These are phyloP conservation scores for Xanthoceras sorbifolium DNA, from an alignment of 345 rosid species.

Conservation along the genomic window DNA sequence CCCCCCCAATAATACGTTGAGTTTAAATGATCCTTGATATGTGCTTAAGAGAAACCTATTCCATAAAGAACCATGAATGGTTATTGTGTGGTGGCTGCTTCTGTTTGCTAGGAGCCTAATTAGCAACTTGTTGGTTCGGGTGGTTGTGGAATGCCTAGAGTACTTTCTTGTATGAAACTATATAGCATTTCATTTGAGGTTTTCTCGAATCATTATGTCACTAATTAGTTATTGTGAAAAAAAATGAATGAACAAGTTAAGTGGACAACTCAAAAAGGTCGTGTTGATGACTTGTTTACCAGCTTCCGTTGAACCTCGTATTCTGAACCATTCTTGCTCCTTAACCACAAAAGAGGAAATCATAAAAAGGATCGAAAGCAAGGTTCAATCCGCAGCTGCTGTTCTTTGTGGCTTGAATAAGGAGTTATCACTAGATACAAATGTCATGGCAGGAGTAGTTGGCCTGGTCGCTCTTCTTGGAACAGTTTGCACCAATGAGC, in stretches of 20 bases:
- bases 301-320: slow-evolving; percentile 41
- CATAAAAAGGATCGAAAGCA: slow-evolving; percentile 37
- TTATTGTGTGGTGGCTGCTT: not conserved
- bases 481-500: slow-evolving; percentile 39
- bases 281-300: slow-evolving; percentile 11
- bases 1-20: not conserved
- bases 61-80: not conserved
- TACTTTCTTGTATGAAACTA: not conserved
- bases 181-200: not conserved
- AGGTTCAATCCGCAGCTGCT: slow-evolving; percentile 48
- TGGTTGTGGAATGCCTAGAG: not conserved
- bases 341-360: slow-evolving; percentile 47
- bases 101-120: not conserved
- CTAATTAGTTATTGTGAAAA: not conserved
- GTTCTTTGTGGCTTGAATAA: slow-evolving; percentile 36
- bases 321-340: slow-evolving; percentile 21
- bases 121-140: not conserved
- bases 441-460: slow-evolving; percentile 34
- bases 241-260: not conserved
- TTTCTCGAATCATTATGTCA: not conserved
- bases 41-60: not conserved
- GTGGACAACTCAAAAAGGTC: slow-evolving; percentile 1
- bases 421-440: not conserved
- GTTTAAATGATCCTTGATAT: not conserved
- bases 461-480: slow-evolving; percentile 67